These are phyloP conservation scores for Pythium dissotocum DNA, from an alignment of 352 stramenopile species.

Conservation along the genomic window DNA sequence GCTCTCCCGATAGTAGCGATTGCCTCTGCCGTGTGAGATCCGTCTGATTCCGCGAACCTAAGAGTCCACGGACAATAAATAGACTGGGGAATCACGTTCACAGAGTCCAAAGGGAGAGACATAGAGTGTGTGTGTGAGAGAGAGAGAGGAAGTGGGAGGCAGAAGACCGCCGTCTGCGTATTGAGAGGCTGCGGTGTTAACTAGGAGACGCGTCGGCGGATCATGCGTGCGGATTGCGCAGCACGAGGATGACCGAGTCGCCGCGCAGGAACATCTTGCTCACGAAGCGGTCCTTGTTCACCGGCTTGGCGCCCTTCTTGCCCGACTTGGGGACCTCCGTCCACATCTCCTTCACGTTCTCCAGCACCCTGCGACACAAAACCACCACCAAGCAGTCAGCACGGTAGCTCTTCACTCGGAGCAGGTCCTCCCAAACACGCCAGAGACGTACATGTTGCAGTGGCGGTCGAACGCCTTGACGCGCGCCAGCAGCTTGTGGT, in stretches of 20 bases:
- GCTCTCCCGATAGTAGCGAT: background rate
- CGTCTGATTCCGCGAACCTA: background rate
- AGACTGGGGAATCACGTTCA: background rate
- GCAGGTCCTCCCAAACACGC: too few relatives aligned
- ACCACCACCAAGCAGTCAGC: background rate
- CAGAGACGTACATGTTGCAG: conserved; percentile 97
- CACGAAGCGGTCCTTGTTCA: conserved; percentile 99
- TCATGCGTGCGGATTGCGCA: conserved; percentile 94
- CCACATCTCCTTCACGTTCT: conserved; percentile 99
- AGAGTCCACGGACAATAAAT: background rate
- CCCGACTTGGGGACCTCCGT: conserved; percentile 97
- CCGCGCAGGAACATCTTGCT: conserved; percentile 99
- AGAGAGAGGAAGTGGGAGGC: background rate
- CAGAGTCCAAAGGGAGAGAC: background rate
- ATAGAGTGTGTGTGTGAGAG: background rate
- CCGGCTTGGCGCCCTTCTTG: conserved; percentile 93
- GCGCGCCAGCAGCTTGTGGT: conserved; percentile 98
- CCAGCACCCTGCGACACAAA: conserved; percentile 87
- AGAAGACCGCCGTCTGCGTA: background rate
- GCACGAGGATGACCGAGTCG: conserved; percentile 99
- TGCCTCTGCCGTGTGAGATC: background rate
- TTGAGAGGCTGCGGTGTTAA: background rate
- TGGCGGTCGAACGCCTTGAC: conserved; percentile 99
- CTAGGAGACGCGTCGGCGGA: conserved; percentile 12
- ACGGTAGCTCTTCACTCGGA: too few relatives aligned